Base-by-base conservation (phyloP, 305 asterid species). In the Fraxinus nigra region DNA sequence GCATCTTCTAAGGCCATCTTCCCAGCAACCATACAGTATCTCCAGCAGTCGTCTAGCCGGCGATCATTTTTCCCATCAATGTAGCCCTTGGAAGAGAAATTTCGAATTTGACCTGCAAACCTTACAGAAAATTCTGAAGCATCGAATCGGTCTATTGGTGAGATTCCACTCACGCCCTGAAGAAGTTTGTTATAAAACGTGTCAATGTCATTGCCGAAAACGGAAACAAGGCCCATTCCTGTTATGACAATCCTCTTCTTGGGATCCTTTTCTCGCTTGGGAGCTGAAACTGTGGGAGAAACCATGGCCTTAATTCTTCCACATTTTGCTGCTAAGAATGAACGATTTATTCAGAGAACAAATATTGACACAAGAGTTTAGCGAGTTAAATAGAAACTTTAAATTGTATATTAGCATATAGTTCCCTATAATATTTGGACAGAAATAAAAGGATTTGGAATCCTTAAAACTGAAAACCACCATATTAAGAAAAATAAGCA, bases 221-320 rank as follows among this genome's bases (percentile, higher is more conserved):
- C 97, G 0, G 97, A 92, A 63, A 92, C 94, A 14, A 87, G 85
- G 0, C 88, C 90, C 94, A 93, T 91, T 76, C 95, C 95, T 0
- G 95, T 91, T 67, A 91, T 90, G 9, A 89, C 94, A 9, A 92
- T 78, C 82, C 97, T 85, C 73, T 91, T 91, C 85, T 88, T 92
- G 3, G 92, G 95, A 74, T 91, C 91, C 0, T 78, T 91, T 79
- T 91, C 94, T 26, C 93, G 86, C 82, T 88, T 88, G 20, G 97
- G 92, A 79, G 90, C 82, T 11, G 88, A 86, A 61, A 87, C 82
- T 7, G 85, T 43, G 22, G 88, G 90, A 75, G 88, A 77, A 20
- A 80, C 79, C 90, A 88, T 84, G 8, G 92, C 92, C 78, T 81
- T 88, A 78, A 91, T 85, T 83, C 81, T 82, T 72, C 86, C 72